Evolutionary conservation across 2,329 filamentous ascomycete species (phyloP), one percentile per base, ranked within the genome.

Genomic region (Aureobasidium sp.): DNA sequence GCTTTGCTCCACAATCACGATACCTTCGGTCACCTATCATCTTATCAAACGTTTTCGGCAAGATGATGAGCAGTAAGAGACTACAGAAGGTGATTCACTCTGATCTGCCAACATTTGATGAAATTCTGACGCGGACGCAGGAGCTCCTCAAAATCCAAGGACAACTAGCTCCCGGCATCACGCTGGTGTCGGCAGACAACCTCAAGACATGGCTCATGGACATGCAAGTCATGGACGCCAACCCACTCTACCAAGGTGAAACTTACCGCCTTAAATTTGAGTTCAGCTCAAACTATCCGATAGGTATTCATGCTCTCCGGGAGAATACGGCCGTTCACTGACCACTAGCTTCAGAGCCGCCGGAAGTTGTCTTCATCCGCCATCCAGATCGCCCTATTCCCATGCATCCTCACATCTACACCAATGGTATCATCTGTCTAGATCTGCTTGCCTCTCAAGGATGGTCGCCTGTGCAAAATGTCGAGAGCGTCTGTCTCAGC

Each of bases 371-470:
- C 62, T 99, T 99, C 72, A 81, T 90, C 61, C 74, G 84, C 37
- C 70, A 70, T 42, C 73, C 76, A 0, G 74, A 75, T 44, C 81
- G 83, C 45, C 78, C 80, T 2, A 92, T 99, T 69, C 94, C 94
- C 0, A 92, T 96, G 74, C 94, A 99, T 71, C 94, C 94, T 3
- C 94, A 99, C 78, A 90, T 99, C 75, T 99, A 99, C 79, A 94
- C 89, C 69, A 99, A 99, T 75, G 94, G 94, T 69, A 96, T 97
- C 74, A 99, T 99, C 72, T 99, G 94, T 71, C 87, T 99, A 53
- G 94, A 99, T 70, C 84, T 99, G 1, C 85, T 99, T 9, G 91
- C 91, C 58, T 80, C 84, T 11, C 87, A 91, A 66, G 94, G 94
- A 62, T 99, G 94, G 94, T 94, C 89, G 52, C 94, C 94, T 0